Evolutionary conservation across 1,139 yeast genomes (phyloP).

Genomic region (Hemisphaericaspora lyxosophila): DNA sequence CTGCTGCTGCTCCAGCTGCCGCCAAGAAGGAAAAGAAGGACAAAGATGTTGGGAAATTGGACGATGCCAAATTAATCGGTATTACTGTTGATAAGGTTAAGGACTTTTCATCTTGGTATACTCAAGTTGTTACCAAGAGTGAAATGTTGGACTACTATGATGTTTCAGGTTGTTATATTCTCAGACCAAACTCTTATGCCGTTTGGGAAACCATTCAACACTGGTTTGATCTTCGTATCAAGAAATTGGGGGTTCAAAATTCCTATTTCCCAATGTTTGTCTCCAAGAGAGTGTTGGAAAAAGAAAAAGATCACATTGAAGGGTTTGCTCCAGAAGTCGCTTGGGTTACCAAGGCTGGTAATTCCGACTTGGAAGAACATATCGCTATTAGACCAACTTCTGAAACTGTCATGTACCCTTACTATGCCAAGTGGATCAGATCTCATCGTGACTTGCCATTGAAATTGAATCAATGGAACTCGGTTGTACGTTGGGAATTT

Average conservation of each 20-base stretch:
- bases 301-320: slow-evolving; percentile 97
- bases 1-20: slow-evolving; percentile 33
- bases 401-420: slow-evolving; percentile 99
- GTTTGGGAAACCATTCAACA: slow-evolving; percentile 94
- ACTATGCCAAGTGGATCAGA: slow-evolving; percentile 98
- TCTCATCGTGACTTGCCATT: slow-evolving; percentile 97
- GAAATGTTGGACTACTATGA: slow-evolving; percentile 98
- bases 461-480: slow-evolving; percentile 97
- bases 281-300: slow-evolving; percentile 85
- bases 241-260: slow-evolving; percentile 86
- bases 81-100: slow-evolving; percentile 89
- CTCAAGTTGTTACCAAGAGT: slow-evolving; percentile 91
- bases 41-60: slow-evolving; percentile 57
- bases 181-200: slow-evolving; percentile 92
- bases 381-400: slow-evolving; percentile 99
- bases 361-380: slow-evolving; percentile 93
- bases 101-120: slow-evolving; percentile 97
- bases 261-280: slow-evolving; percentile 99
- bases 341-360: slow-evolving; percentile 98
- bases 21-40: slow-evolving; percentile 31
- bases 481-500: slow-evolving; percentile 99
- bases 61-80: slow-evolving; percentile 92
- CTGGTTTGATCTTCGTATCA: slow-evolving; percentile 80
- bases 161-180: slow-evolving; percentile 96
- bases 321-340: slow-evolving; percentile 99